phyloP scores from a whole-genome alignment of 805 yeast species.

The Saturnispora besseyi region DNA sequence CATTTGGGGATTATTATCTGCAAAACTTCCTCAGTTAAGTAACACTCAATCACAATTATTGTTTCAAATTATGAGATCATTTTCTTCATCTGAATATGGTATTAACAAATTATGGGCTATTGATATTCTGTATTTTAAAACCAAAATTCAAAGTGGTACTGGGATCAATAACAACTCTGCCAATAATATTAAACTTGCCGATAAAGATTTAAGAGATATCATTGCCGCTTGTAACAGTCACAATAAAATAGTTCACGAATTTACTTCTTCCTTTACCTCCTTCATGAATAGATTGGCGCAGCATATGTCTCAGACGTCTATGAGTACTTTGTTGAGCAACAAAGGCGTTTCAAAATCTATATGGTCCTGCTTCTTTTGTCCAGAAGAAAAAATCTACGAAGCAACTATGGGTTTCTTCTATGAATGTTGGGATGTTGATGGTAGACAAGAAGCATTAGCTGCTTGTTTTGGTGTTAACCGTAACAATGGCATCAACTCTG shows the following conservation, averaged over 20 bases:
- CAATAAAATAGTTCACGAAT: slow-evolving; percentile 18
- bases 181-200: slow-evolving; percentile 4
- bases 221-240: slow-evolving; percentile 22
- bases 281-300: slow-evolving; percentile 23
- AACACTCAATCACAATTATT: background rate
- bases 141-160: slow-evolving; percentile 4
- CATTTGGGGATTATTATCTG: slow-evolving; percentile 3
- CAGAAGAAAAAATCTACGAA: slow-evolving; percentile 49
- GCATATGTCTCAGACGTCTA: slow-evolving; percentile 12
- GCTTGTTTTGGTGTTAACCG: slow-evolving; percentile 33
- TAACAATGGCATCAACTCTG: background rate
- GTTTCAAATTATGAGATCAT: background rate
- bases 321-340: slow-evolving; percentile 32
- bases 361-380: slow-evolving; percentile 68
- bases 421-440: slow-evolving; percentile 72
- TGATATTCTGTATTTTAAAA: slow-evolving; percentile 10
- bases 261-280: slow-evolving; percentile 16
- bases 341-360: slow-evolving; percentile 47
- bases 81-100: background rate
- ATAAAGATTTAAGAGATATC: slow-evolving; percentile 16
- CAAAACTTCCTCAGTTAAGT: slow-evolving; percentile 1
- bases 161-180: background rate
- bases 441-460: slow-evolving; percentile 67
- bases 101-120: slow-evolving; percentile 7
- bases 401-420: slow-evolving; percentile 62